phyloP scores from a whole-genome alignment of 345 rosid genomes.

The Sonneratia caseolaris region DNA sequence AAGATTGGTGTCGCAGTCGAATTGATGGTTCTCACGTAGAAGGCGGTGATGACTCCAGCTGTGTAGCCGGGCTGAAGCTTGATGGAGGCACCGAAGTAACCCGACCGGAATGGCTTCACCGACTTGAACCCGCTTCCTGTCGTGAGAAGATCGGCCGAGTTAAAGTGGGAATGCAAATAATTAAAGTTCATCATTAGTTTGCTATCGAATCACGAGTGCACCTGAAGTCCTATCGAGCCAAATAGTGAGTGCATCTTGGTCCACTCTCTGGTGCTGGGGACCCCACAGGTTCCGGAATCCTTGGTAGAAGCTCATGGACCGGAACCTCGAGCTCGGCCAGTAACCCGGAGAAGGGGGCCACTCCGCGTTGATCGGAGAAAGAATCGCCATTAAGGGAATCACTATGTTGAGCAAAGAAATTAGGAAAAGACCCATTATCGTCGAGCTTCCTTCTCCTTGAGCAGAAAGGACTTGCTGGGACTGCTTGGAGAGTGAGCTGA shows the following conservation, averaged over 20 bases:
- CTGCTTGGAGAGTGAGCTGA: constrained; percentile 18
- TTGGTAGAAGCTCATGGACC: constrained; percentile 47
- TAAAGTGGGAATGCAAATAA: neutral
- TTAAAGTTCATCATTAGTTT: neutral
- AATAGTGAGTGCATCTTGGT: constrained; percentile 58
- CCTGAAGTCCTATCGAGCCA: constrained; percentile 92
- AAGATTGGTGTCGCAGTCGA: neutral
- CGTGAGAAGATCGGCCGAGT: neutral
- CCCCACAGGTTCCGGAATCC: constrained; percentile 96
- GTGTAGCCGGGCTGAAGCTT: constrained; percentile 90
- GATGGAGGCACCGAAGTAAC: constrained; percentile 83
- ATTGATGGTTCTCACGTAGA: constrained; percentile 48
- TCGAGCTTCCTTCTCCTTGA: neutral
- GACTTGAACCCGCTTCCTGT: constrained; percentile 96
- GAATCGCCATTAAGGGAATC: constrained; percentile 22
- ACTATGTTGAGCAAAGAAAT: constrained; percentile 14
- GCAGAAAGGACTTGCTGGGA: neutral
- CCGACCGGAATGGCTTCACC: constrained; percentile 71
- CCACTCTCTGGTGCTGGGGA: constrained; percentile 58
- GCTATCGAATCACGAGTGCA: constrained; percentile 5
- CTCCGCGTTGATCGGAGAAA: constrained; percentile 36
- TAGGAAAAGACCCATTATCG: constrained; percentile 10
- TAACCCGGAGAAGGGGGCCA: constrained; percentile 93
- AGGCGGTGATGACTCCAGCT: constrained; percentile 91
- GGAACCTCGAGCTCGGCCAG: constrained; percentile 81